Evolutionary conservation across 331 rosid species (phyloP).

Genomic region (Prunus yedoensis): DNA sequence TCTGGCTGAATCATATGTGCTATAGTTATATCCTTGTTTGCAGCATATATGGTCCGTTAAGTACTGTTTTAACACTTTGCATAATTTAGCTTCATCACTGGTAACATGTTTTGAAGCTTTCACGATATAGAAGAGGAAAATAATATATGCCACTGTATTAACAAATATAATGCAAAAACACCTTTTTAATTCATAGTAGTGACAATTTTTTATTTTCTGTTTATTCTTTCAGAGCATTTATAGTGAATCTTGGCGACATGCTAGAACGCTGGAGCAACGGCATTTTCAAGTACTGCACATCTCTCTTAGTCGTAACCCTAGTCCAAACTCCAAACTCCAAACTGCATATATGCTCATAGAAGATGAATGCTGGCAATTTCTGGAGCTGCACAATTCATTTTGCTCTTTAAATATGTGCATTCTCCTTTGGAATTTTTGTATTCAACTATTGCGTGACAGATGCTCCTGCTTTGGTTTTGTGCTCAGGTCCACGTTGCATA

Average conservation of each 20-base stretch:
- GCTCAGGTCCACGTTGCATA: constrained; percentile 90
- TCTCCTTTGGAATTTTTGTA: background rate
- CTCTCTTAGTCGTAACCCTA: background rate
- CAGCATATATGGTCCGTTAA: background rate
- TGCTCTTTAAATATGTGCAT: background rate
- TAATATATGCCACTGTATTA: background rate
- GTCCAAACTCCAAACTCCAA: background rate
- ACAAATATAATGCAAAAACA: background rate
- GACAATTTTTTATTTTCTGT: constrained; percentile 1
- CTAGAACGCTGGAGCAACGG: constrained; percentile 96
- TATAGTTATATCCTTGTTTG: background rate
- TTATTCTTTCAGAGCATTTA: constrained; percentile 65
- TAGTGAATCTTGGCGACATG: constrained; percentile 97
- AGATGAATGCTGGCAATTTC: background rate
- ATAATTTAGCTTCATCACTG: background rate
- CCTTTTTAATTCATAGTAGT: constrained; percentile 2
- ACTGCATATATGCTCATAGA: constrained; percentile 1
- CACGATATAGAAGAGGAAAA: background rate
- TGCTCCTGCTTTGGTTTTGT: constrained; percentile 20
- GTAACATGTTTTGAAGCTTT: constrained; percentile 1
- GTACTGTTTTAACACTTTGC: background rate
- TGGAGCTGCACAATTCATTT: background rate
- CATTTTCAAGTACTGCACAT: constrained; percentile 68
- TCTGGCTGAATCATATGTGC: background rate
- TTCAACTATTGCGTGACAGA: constrained; percentile 4